phyloP scores from a whole-genome alignment of 1,139 yeast genomes.

The Pichia sp. region DNA sequence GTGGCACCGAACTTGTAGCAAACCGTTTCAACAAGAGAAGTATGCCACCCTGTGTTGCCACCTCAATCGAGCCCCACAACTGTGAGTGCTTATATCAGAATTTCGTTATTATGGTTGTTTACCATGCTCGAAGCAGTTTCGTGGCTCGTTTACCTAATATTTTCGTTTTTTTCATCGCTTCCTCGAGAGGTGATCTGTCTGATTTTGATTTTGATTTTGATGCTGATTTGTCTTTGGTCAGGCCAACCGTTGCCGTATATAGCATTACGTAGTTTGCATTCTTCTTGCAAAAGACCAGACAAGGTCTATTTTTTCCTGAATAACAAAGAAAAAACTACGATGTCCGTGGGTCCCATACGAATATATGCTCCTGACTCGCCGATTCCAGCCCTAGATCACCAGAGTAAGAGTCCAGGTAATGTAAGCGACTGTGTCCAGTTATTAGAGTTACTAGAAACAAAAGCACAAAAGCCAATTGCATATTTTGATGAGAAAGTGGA shows the following conservation, averaged over 20 bases:
- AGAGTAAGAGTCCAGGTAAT: not conserved
- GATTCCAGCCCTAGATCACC: not conserved
- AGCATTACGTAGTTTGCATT: not conserved
- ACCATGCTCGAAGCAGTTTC: too few relatives aligned
- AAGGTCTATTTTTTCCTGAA: not conserved
- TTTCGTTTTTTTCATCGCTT: not conserved
- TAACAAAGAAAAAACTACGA: not conserved
- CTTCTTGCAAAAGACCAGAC: not conserved
- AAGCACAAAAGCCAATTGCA: slow-evolving; percentile 12
- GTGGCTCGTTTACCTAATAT: too few relatives aligned
- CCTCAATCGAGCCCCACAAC: too few relatives aligned
- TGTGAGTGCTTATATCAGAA: too few relatives aligned
- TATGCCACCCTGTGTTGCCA: too few relatives aligned
- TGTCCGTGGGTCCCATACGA: not conserved
- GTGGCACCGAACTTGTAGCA: not conserved
- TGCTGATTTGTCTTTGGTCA: not conserved
- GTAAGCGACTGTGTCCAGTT: not conserved
- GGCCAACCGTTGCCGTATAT: too few relatives aligned
- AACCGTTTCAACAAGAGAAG: too few relatives aligned
- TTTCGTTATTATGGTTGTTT: too few relatives aligned
- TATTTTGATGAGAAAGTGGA: slow-evolving; percentile 26
- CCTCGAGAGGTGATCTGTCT: not conserved
- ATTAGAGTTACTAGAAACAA: not conserved
- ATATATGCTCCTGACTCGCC: slow-evolving; percentile 5
- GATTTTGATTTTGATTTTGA: not conserved